Evolutionary conservation across 2,329 filamentous ascomycete genomes (phyloP).

Genomic region (Calcarisporium arbuscula): DNA sequence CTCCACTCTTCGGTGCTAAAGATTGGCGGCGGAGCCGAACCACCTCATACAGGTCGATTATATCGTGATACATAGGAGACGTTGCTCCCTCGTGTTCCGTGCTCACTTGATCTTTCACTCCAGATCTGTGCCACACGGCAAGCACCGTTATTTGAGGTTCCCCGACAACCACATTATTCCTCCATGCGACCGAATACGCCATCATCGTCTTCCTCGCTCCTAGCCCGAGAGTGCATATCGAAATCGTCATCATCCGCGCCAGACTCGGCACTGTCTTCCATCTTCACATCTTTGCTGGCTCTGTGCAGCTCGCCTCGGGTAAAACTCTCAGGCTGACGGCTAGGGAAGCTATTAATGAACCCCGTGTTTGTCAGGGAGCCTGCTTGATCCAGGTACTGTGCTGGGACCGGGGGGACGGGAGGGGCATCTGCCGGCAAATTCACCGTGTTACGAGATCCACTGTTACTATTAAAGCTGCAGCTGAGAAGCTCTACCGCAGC

Average conservation of each 20-base stretch:
- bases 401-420: conserved; percentile 80
- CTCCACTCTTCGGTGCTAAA: conserved; percentile 65
- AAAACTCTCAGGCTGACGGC: conserved; percentile 57
- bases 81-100: conserved; percentile 24
- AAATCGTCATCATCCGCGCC: conserved; percentile 69
- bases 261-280: conserved; percentile 61
- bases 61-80: conserved; percentile 46
- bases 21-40: conserved; percentile 57
- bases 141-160: conserved; percentile 7
- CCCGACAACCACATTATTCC: too few species aligned
- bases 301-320: conserved; percentile 51
- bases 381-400: conserved; percentile 64
- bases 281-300: conserved; percentile 55
- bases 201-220: conserved; percentile 85
- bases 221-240: conserved; percentile 52
- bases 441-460: conserved; percentile 56
- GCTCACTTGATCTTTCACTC: conserved; percentile 27
- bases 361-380: conserved; percentile 51
- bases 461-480: conserved; percentile 80
- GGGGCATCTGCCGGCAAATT: conserved; percentile 67
- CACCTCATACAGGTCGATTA: conserved; percentile 41
- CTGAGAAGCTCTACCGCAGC: conserved; percentile 85
- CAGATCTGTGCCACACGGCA: conserved; percentile 16
- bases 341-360: conserved; percentile 58
- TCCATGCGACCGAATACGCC: conserved; percentile 97